Evolutionary conservation across 139 green algal species (phyloP).

Genomic region (Picochlorum sp.): DNA sequence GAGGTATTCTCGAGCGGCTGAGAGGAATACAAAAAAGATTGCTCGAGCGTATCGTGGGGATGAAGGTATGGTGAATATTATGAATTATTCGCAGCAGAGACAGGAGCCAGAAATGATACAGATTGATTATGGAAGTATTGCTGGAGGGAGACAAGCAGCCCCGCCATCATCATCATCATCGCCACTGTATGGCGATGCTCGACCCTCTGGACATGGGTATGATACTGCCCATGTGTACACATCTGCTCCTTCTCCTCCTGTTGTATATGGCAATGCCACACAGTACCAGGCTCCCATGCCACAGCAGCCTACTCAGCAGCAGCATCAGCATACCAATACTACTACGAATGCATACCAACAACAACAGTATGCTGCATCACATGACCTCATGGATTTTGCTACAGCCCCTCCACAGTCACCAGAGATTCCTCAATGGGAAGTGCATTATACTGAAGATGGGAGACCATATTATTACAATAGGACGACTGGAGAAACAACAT

Average conservation of each 20-base stretch:
- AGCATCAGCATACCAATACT: slow-evolving; percentile 14
- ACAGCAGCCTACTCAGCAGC: neutral
- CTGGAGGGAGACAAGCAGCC: neutral
- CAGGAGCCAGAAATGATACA: slow-evolving; percentile 12
- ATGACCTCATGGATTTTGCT: slow-evolving; percentile 14
- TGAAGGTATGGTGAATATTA: slow-evolving; percentile 54
- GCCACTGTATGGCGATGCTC: neutral
- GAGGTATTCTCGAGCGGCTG: neutral
- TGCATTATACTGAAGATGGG: slow-evolving; percentile 66
- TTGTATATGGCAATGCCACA: neutral
- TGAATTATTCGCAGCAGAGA: slow-evolving; percentile 34
- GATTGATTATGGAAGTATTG: slow-evolving; percentile 33
- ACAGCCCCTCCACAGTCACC: slow-evolving; percentile 6
- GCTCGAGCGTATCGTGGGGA: neutral
- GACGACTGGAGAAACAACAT: slow-evolving; percentile 54
- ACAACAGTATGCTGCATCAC: neutral
- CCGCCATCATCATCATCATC: neutral
- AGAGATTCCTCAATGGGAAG: slow-evolving; percentile 46
- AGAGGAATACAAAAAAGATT: neutral
- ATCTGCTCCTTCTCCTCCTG: too few relatives aligned
- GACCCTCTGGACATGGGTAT: too few relatives aligned
- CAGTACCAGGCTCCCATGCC: slow-evolving; percentile 1
- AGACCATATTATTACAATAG: slow-evolving; percentile 71
- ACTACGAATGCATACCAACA: neutral
- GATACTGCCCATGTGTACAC: neutral